Base-by-base conservation (phyloP, 192 early-diverging fungal species). In the Dissophora ornata region DNA sequence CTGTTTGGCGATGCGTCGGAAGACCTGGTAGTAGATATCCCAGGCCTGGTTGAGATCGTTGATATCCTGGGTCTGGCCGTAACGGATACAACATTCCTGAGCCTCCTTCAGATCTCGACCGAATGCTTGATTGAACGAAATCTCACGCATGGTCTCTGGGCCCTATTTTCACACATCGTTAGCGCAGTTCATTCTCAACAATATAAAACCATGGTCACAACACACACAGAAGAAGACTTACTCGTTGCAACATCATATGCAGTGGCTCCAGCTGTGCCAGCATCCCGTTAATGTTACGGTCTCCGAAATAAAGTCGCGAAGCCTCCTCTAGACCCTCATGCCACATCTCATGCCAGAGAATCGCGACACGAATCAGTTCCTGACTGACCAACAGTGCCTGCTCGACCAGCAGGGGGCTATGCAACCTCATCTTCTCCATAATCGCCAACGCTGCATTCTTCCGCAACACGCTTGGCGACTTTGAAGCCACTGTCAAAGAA, bases 341-440 rank as follows among this genome's bases (percentile, higher is more conserved):
- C 98, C 98, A 99, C 93, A 96, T 92, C 81, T 99, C 98, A 36
- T 96, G 93, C 91, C 96, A 96, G 38, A 97, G 71, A 61, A 98
- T 93, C 6, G 98, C 94, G 10, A 97, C 93, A n/a, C 97, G 90
- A 68, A 98, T 97, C 24, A 99, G 87, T 69, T 99, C 98, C 71
- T 96, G 92, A 73, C 93, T 95, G 33, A 99, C 97, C 24, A 98
- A 77, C 8, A 97, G 79, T 9, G 96, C 97, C 85, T 96, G 95
- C 46, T 97, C 93, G 8, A 99, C 96, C 55, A 99, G 83, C 24
- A 83, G 62, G 12, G 95, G 85, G 57, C 89, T 90, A 75, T 95
- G 89, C 40, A 91, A 84, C 16, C 93, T 81, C 87, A 99, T 91
- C 69, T 95, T 95, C 50, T 97, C 95, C 89, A 98, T 90, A 24